phyloP scores from a whole-genome alignment of 2,329 filamentous ascomycete species.

The Apiospora kogelbergensis region DNA sequence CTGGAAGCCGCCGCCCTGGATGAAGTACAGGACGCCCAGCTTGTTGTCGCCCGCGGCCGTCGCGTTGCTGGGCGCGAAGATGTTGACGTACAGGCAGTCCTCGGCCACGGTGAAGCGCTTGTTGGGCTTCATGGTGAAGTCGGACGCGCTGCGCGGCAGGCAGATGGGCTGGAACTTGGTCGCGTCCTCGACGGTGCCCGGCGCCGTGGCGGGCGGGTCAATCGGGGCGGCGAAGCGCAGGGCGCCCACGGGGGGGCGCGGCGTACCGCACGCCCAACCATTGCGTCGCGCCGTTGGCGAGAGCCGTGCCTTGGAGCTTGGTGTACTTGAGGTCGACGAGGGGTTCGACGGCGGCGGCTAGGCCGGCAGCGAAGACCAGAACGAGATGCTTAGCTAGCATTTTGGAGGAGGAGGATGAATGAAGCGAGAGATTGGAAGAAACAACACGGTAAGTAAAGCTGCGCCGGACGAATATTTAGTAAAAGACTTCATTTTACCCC shows the following conservation, averaged over 20 bases:
- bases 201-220: neutral
- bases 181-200: neutral
- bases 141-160: conserved; percentile 7
- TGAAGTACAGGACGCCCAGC: conserved; percentile 58
- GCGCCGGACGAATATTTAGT: neutral
- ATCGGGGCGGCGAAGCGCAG: conserved; percentile 11
- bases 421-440: neutral
- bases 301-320: neutral
- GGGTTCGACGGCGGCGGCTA: neutral
- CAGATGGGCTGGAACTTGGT: conserved; percentile 12
- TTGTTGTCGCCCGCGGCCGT: conserved; percentile 36
- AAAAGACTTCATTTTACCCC: neutral
- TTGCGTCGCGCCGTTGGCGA: conserved; percentile 10
- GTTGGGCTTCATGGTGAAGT: conserved; percentile 10
- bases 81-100: conserved; percentile 66
- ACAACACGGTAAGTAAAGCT: neutral
- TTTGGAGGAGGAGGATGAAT: neutral
- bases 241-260: conserved; percentile 5
- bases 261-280: conserved; percentile 14
- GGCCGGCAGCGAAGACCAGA: neutral
- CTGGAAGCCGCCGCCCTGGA: conserved; percentile 60
- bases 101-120: conserved; percentile 36
- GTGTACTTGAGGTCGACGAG: neutral
- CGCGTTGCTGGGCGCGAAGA: conserved; percentile 56
- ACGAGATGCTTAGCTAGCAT: neutral